Base-by-base conservation (phyloP, 2,329 filamentous ascomycete species). In the Arthrobotrys pseudoclavata region DNA sequence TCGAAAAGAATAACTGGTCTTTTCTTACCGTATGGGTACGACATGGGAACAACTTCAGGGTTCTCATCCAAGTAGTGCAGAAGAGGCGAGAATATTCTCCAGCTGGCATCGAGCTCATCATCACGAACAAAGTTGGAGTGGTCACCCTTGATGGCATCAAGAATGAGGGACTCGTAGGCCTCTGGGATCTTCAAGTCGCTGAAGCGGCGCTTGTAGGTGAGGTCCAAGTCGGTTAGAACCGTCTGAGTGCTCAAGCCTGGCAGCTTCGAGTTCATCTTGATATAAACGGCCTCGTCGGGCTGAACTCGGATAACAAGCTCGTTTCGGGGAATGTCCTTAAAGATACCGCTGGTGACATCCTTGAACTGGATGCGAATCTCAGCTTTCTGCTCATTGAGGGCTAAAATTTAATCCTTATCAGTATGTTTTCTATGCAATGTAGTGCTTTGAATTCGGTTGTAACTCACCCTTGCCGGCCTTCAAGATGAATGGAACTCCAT, bases 261-360 rank as follows among this genome's bases (percentile, higher is more conserved):
- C 76, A 99, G 88, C 88, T 99, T 99, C 31, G 95, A 98, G 91
- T 99, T 99, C 96, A 99, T 99, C 90, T 99, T 99, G 85, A 98
- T 97, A 87, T 99, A 99, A 81, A 99, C 94, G 84, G 93, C 97
- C 88, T 99, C 96, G 87, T 99, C 99, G 82, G 96, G 96, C 87
- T 99, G 96, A 80, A 99, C 97, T 81, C 96, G 94, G 87, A 99
- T 97, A 82, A 99, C 96, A 80, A 99, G 91, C 87, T 99, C 96
- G 87, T 99, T 99, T 81, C 96, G 92, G 76, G 96, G 96, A 83
- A 99, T 99, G 84, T 99, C 95, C 89, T 98, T 98, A 88, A 99
- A 99, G 85, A 99, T 99, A 81, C 96, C 96, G 60, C 94, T 97
- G 22, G 96, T 98, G 80, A 99, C 96, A 84, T 99, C 96, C 88